Evolutionary conservation across 768 basidiomycete species (phyloP).

Genomic region (Porpolomopsis calyptriformis): DNA sequence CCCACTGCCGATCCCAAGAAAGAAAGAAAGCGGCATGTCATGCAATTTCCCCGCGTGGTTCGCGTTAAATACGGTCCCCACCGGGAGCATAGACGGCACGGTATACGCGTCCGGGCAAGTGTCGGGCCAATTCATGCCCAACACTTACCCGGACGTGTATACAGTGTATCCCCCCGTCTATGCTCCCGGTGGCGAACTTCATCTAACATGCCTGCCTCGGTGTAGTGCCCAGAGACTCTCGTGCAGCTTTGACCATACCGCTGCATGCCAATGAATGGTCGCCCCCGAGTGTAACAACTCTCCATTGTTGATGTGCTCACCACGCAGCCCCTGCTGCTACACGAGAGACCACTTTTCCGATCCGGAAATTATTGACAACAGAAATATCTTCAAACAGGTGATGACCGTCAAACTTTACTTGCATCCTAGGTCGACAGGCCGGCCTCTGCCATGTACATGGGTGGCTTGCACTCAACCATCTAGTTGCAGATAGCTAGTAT

Average conservation of each 20-base stretch:
- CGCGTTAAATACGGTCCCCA: too few species aligned
- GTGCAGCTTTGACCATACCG: too few species aligned
- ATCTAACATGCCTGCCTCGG: too few species aligned
- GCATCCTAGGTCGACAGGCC: constrained; percentile 83
- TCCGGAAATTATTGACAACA: constrained; percentile 57
- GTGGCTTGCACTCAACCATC: not conserved
- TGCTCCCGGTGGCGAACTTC: too few species aligned
- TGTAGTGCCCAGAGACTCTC: too few species aligned
- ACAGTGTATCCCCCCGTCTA: too few species aligned
- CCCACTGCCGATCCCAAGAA: constrained; percentile 61
- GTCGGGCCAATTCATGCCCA: too few species aligned
- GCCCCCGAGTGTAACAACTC: constrained; percentile 86
- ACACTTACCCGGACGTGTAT: too few species aligned
- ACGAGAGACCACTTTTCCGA: constrained; percentile 75
- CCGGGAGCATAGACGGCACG: too few species aligned
- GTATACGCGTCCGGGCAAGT: too few species aligned
- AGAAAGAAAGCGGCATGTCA: constrained; percentile 96
- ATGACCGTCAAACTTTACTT: constrained; percentile 82
- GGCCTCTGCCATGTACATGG: constrained; percentile 74
- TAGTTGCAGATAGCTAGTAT: too few species aligned
- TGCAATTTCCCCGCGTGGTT: constrained; percentile 85
- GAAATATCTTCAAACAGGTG: constrained; percentile 74
- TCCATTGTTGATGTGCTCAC: constrained; percentile 63
- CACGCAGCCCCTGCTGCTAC: constrained; percentile 74
- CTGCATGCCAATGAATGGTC: constrained; percentile 96